Evolutionary conservation across 176 grass and related monocot genomes (phyloP).

Genomic region (Oryza glumipatula): DNA sequence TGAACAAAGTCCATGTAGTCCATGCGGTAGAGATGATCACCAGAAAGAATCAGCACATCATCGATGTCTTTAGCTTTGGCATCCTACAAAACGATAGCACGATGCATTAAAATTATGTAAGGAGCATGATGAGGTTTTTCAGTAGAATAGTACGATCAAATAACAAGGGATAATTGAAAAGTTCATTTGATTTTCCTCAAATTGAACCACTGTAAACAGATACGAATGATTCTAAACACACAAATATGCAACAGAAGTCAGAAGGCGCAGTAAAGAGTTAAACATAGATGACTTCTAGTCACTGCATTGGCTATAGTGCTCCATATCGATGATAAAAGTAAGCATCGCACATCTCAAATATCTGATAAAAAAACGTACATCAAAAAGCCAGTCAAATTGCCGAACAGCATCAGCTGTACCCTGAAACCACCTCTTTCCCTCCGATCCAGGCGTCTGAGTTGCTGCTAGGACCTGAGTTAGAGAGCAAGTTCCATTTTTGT

Average conservation of each 20-base stretch:
- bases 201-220: neutral
- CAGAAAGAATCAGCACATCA: slow-evolving; percentile 90
- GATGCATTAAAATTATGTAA: neutral
- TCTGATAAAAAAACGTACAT: slow-evolving; percentile 44
- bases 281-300: neutral
- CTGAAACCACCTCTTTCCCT: slow-evolving; percentile 90
- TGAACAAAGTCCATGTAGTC: slow-evolving; percentile 91
- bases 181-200: neutral
- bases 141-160: neutral
- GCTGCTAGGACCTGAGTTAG: slow-evolving; percentile 78
- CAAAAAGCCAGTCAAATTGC: slow-evolving; percentile 90
- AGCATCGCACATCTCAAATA: neutral
- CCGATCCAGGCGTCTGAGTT: slow-evolving; percentile 73
- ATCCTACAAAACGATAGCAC: slow-evolving; percentile 45
- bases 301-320: neutral
- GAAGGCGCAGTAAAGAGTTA: neutral
- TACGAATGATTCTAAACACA: neutral
- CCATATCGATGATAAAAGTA: neutral
- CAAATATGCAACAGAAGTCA: neutral
- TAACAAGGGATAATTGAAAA: neutral
- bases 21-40: slow-evolving; percentile 91
- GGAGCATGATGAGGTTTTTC: neutral
- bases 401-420: slow-evolving; percentile 88
- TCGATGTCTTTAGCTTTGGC: slow-evolving; percentile 79
- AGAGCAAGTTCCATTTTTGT: neutral